phyloP scores from a whole-genome alignment of 345 rosid genomes.

The Salix udensis region DNA sequence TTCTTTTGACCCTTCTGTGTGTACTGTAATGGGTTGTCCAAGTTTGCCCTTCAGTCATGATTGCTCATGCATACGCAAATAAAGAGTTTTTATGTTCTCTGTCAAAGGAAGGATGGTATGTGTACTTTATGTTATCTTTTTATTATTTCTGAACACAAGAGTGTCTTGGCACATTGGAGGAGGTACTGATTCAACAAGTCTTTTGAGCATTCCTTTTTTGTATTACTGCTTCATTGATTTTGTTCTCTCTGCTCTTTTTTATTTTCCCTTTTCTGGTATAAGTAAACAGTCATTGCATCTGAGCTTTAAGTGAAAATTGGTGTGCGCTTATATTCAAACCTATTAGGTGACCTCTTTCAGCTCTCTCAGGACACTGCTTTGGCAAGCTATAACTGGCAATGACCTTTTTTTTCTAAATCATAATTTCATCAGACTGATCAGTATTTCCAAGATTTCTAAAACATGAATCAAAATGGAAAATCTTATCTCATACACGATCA shows the following conservation, averaged over 20 bases:
- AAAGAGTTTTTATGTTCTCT: background rate
- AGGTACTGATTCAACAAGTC: background rate
- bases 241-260: background rate
- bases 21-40: background rate
- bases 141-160: background rate
- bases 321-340: background rate
- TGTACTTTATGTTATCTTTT: background rate
- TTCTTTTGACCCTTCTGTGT: conserved; percentile 8
- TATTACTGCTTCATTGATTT: background rate
- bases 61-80: background rate
- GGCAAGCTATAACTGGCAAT: background rate
- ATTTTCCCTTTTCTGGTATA: background rate
- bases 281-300: background rate
- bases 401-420: background rate
- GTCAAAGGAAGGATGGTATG: background rate
- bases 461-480: background rate
- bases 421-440: background rate
- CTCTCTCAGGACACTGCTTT: background rate
- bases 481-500: background rate
- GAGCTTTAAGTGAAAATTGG: background rate
- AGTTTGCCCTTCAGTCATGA: conserved; percentile 3
- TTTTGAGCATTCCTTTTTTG: background rate
- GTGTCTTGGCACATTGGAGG: background rate
- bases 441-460: background rate
- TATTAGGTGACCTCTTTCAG: background rate